A percentile compares a stretch with the other conserved stretches of the same genome.
phyloP scores from a whole-genome alignment of 768 basidiomycete genomes.

The Suillus placidus region DNA sequence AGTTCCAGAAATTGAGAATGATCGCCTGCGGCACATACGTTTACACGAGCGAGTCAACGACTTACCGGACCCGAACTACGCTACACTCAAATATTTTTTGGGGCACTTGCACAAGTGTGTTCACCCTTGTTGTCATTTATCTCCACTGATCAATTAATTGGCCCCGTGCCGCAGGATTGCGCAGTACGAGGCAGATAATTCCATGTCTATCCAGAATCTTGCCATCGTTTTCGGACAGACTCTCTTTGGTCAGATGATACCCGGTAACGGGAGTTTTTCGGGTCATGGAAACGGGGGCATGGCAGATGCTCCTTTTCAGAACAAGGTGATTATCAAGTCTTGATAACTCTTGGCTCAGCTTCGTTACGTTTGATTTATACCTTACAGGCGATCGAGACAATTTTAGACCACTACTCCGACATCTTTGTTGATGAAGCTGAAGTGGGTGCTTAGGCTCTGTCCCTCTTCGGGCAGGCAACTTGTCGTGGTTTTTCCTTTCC shows the following conservation, averaged over 20 bases:
- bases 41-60: slow-evolving; percentile 98
- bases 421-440: slow-evolving; percentile 94
- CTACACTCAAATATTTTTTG: slow-evolving; percentile 93
- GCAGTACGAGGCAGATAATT: slow-evolving; percentile 75
- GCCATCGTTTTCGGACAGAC: slow-evolving; percentile 99
- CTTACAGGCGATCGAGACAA: slow-evolving; percentile 88
- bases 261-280: slow-evolving; percentile 44
- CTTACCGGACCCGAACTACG: slow-evolving; percentile 97
- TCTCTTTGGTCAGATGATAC: slow-evolving; percentile 72
- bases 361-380: slow-evolving; percentile 13
- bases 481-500: slow-evolving; percentile 22
- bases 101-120: slow-evolving; percentile 88
- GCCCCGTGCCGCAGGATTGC: slow-evolving; percentile 57
- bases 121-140: neutral
- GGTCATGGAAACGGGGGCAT: slow-evolving; percentile 57
- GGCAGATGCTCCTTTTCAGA: slow-evolving; percentile 73
- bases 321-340: slow-evolving; percentile 49
- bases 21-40: slow-evolving; percentile 91
- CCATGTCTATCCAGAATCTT: slow-evolving; percentile 92
- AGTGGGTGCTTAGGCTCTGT: slow-evolving; percentile 28
- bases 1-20: slow-evolving; percentile 82
- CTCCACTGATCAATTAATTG: slow-evolving; percentile 3
- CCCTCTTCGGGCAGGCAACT: slow-evolving; percentile 16
- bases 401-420: slow-evolving; percentile 90
- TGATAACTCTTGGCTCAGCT: neutral